phyloP scores from a whole-genome alignment of 176 grass and related monocot species.

The Eragrostis curvula region DNA sequence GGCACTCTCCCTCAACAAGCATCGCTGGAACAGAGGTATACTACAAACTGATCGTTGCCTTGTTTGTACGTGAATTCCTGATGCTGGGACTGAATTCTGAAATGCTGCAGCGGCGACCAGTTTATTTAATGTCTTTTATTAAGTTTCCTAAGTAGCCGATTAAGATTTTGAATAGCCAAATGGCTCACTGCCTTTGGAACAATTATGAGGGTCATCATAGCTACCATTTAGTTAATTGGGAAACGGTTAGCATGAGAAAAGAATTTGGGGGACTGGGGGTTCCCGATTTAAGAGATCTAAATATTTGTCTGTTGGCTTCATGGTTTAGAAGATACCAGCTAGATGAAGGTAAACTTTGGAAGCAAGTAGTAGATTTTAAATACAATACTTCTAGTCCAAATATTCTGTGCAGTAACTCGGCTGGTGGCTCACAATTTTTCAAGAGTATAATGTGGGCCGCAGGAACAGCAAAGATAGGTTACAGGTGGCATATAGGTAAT shows the following conservation, averaged over 20 bases:
- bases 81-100: too few species aligned
- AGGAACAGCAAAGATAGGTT: neutral
- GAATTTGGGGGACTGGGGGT: neutral
- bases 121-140: neutral
- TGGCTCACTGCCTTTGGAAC: neutral
- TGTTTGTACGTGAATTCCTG: too few species aligned
- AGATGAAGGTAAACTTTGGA: too few species aligned
- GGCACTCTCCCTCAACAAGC: constrained; percentile 61
- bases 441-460: too few species aligned
- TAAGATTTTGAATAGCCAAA: neutral
- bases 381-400: too few species aligned
- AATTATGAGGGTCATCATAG: neutral
- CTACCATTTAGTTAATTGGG: neutral
- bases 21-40: neutral
- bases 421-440: too few species aligned
- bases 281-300: neutral
- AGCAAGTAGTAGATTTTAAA: too few species aligned
- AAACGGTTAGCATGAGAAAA: neutral
- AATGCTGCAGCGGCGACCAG: too few species aligned
- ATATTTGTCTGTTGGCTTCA: neutral
- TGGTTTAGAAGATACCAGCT: too few species aligned
- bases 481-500: neutral
- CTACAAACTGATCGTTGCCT: too few species aligned
- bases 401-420: too few species aligned
- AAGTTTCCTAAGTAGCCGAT: neutral